Evolutionary conservation across 2,329 filamentous ascomycete species (phyloP), one percentile per base, ranked within the genome.

Genomic region (Fusarium heterosporum): DNA sequence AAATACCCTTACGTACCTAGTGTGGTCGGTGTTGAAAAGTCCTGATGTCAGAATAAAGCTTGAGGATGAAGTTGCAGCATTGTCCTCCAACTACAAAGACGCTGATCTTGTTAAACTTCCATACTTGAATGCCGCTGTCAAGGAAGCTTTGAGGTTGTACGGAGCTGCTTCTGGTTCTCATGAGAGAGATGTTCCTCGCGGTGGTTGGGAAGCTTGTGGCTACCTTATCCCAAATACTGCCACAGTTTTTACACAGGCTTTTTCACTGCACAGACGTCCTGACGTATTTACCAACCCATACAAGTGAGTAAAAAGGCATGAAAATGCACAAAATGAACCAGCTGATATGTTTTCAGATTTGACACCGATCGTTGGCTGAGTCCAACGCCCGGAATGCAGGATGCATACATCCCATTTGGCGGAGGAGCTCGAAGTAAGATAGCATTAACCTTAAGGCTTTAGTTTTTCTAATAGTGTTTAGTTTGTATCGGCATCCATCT

Each of bases 91-190:
- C 5, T 59, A 38, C 3, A 36, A 8, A 16, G 52, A 59, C 22
- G 36, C 36, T 13, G 34, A 56, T 2, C 8, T 56, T 4, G 22
- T 40, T 3, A 32, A 30, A 13, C 7, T 57, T 6, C 4, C 30
- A 5, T 51, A 43, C 26, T n/a, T 65, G 4, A 32, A 43, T 4
- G 50, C 48, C 12, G 45, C 51, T 0, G 36, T 55, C 1, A 46
- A 32, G 7, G 54, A 64, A 2, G 22, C 59, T 1, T 39, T 65
- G 10, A 59, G 62, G 16, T 7, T 65, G 32, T 64, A 60, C 13
- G 59, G 54, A 1, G 45, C 62, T 14, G 59, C 40, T 16, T 54
- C 54, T 3, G 54, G 54, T 1, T 47, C 49, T 16, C 50, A 54
- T 5, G 45, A 46, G 6, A 40, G 59, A n/a, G 49, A 54, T 8